Conservation (phyloP, 257 asterid genomes). For the Misopates orontium region DNA sequence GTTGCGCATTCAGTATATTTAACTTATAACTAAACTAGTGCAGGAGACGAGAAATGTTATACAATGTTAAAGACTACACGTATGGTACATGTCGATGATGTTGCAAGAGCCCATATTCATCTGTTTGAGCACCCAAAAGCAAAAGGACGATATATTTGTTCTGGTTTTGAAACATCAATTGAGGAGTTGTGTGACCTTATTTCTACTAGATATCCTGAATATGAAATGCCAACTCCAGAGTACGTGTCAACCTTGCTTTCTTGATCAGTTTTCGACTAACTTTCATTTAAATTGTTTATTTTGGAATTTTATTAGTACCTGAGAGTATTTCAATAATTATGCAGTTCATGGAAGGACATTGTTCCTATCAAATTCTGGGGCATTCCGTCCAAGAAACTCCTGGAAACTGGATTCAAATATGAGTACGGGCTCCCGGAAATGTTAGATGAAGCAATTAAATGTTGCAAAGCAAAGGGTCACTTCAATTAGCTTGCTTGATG, state of each 20-base stretch:
- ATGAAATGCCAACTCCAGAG: constrained; percentile 50
- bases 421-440: constrained; percentile 45
- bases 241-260: constrained; percentile 21
- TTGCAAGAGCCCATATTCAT: constrained; percentile 59
- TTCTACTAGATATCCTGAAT: constrained; percentile 44
- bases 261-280: too few species aligned
- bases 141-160: constrained; percentile 54
- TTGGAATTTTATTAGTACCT: too few species aligned
- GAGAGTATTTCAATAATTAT: too few species aligned
- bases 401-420: constrained; percentile 43
- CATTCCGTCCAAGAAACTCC: constrained; percentile 38
- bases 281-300: too few species aligned
- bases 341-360: constrained; percentile 33
- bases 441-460: constrained; percentile 42
- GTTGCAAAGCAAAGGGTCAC: constrained; percentile 40
- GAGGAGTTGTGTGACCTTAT: constrained; percentile 36
- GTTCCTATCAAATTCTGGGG: constrained; percentile 23
- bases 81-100: constrained; percentile 55
- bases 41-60: constrained; percentile 34
- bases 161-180: constrained; percentile 35
- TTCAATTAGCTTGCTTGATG: too few species aligned
- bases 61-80: constrained; percentile 12
- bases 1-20: neutral
- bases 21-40: neutral
- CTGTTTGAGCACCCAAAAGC: constrained; percentile 49